Evolutionary conservation across 225 moss, liverwort and hornwort species (phyloP), one percentile per base, ranked within the genome.

Genomic region (Climacium dendroides): DNA sequence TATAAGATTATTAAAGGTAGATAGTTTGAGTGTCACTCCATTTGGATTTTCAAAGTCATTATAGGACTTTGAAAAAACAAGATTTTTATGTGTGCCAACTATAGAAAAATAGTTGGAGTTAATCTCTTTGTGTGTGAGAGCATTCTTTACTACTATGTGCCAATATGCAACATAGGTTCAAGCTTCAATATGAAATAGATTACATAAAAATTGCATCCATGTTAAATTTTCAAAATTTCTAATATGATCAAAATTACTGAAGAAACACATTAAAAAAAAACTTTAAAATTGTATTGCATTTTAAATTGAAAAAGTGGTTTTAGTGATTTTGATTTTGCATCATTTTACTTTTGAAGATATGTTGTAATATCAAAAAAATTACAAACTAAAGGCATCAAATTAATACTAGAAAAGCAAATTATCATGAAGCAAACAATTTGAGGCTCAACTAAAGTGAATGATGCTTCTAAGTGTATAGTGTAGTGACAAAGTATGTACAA

Each of bases 51-150:
- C 11, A 11, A n/a, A 66, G 22, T n/a, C 20, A 22, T 66, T 22
- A 1, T 6, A 2, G 20, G n/a, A n/a, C 20, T 5, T n/a, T n/a
- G 12, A 66, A n/a, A n/a, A n/a, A 66, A 22, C 0, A 2, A 2
- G n/a, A 0, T 66, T 20, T n/a, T n/a, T 0, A 7, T 12, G 0
- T n/a, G 22, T 66, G n/a, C 11, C 11, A 7, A 66, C n/a, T 3
- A 12, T n/a, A n/a, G 11, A 22, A 20, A n/a, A n/a, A 20, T n/a
- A 1, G 12, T 66, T 22, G n/a, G 22, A 66, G 4, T n/a, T n/a
- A 66, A 11, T 12, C 6, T n/a, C 12, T 20, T 11, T 20, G 11
- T 20, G 3, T n/a, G 20, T 1, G 19, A 6, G 6, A n/a, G 11
- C 11, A n/a, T 2, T n/a, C 11, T 65, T 65, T 65, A 64, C 9